Conservation (phyloP, 164 flowering plant genomes). For the Sedum album region DNA sequence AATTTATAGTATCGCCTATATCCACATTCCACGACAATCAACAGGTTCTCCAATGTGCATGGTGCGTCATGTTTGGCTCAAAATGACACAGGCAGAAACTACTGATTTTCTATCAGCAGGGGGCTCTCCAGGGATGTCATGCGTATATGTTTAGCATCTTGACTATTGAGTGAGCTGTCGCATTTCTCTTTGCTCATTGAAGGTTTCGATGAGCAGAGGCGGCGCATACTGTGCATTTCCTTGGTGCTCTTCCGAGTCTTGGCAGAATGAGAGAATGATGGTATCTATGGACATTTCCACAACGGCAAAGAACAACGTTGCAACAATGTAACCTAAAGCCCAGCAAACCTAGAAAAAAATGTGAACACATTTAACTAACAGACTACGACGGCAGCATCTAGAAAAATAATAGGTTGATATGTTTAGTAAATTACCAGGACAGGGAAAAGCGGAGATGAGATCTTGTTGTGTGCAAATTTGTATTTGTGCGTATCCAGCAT, state of each 20-base stretch:
- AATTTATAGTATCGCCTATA: background rate
- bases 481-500: slow-evolving; percentile 86
- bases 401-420: background rate
- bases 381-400: background rate
- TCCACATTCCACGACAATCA: background rate
- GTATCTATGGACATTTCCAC: slow-evolving; percentile 88
- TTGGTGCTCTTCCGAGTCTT: slow-evolving; percentile 86
- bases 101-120: background rate
- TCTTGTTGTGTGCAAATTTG: slow-evolving; percentile 75
- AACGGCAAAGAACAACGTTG: slow-evolving; percentile 74
- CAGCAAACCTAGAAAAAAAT: slow-evolving; percentile 51
- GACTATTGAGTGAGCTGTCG: slow-evolving; percentile 68
- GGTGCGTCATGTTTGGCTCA: background rate
- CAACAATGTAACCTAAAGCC: slow-evolving; percentile 77
- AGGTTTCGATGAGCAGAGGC: slow-evolving; percentile 74
- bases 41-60: no score
- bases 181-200: slow-evolving; percentile 54
- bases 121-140: background rate
- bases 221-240: slow-evolving; percentile 82
- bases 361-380: background rate
- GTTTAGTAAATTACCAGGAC: slow-evolving; percentile 52
- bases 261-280: slow-evolving; percentile 81
- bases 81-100: background rate
- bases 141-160: background rate
- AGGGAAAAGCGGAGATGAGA: slow-evolving; percentile 85